Base-by-base conservation (phyloP, 805 yeast species). In the Nakazawaea peltata region DNA sequence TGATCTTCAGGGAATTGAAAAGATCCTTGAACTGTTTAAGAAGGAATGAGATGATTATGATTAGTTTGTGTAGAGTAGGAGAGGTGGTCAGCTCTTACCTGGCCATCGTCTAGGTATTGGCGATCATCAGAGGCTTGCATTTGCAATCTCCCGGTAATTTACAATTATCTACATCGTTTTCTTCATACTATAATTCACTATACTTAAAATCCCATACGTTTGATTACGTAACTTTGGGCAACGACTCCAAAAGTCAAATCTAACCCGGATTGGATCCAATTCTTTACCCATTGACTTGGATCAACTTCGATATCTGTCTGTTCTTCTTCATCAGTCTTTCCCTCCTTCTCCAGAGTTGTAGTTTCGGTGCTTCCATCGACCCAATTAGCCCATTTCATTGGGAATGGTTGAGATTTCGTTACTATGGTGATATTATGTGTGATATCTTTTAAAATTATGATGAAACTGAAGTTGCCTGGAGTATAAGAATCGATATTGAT, bases 351-450 rank as follows among this genome's bases (percentile, higher is more conserved):
- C 8, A 35, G 37, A 2, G 22, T 39, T 32, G 39, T 40, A 34
- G 45, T 40, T 21, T 46, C 44, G 28, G 43, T 41, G 3, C 48
- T 43, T 11, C 77, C 72, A 41, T 74, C 78, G n/a, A 90, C 67
- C 98, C 98, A 92, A n/a, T 73, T 63, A 8, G 87, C 80, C 98
- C 98, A 92, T 51, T 74, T 78, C 30, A 73, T 53, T 9, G 98
- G 97, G 65, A 86, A 81, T 5, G 95, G 77, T 57, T 92, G 98
- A 0, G 97, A 83, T 46, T 80, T 77, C 33, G 85, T 78, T 19
- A 75, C 68, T 30, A 85, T 70, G 6, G 79, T 70, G 43, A 92
- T 74, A 43, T 76, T 71, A 58, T 92, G 90, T 26, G 81, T 77
- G 28, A 77, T 73, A 51, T 92, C 98, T 45, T 75, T 74, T 45